Evolutionary conservation across 129 eudicot genomes (phyloP), one percentile per base, ranked within the genome.

Genomic region (Centella asiatica): DNA sequence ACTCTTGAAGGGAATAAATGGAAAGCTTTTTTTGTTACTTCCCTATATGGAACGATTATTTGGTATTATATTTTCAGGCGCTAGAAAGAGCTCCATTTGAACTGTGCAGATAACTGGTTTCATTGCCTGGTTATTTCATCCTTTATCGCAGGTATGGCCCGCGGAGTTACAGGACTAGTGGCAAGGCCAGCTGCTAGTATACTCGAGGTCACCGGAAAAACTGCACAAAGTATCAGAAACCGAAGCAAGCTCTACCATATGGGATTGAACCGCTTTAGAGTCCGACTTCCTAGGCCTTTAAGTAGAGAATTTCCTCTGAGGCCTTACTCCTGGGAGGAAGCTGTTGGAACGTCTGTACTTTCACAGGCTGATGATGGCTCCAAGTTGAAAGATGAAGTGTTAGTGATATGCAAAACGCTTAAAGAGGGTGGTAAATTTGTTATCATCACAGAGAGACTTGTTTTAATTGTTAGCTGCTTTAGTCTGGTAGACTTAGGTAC

Each of bases 101-200:
- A 56, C 61, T 56, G 42, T 6, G 26, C 40, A 54, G 37, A 54
- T 15, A 4, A 28, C 28, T 13, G 28, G 13, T 28, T 14, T 55
- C 11, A 29, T 56, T 32, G 26, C 32, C 25, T 32, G 22, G 22
- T 28, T 27, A 31, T n/a, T 18, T 17, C 62, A 5, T 50, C 42
- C 44, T 36, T 22, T 61, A 63, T 34, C 60, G 65, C 87, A 90
- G 97, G 99, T 74, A 68, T 92, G 53, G 96, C 96, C 40, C 76
- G 87, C 29, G 99, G 99, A 49, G 90, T 92, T 44, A 92, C 99
- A 0, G 99, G 99, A 45, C 90, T 92, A 27, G 96, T 92, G 71
- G 95, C 96, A 46, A 82, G 85, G 60, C 99, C 99, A 25, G 99
- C 96, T 15, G 99, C 99, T 6, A 92, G 99, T 73, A 85, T 92